These are phyloP conservation scores for Sarocladiaceae sp. DNA, from an alignment of 2,329 filamentous ascomycete species.

Conservation along the genomic window DNA sequence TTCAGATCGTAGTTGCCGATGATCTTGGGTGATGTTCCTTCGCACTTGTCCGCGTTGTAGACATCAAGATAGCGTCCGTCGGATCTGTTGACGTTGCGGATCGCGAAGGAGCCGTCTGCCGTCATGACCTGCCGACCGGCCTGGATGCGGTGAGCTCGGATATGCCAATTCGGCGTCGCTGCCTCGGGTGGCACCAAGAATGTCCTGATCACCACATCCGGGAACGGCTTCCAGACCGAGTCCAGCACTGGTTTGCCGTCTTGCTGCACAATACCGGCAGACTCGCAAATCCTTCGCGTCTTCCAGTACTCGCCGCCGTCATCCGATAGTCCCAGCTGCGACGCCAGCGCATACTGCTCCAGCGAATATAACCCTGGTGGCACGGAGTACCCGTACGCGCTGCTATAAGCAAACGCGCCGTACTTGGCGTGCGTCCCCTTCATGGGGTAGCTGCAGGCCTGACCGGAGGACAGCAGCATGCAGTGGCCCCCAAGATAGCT, in stretches of 20 bases:
- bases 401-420: conserved; percentile 71
- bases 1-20: conserved; percentile 55
- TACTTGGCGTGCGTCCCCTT: conserved; percentile 79
- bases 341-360: conserved; percentile 70
- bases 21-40: conserved; percentile 48
- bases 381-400: conserved; percentile 70
- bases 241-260: conserved; percentile 54
- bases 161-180: conserved; percentile 60
- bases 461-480: conserved; percentile 68
- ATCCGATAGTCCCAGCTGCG: conserved; percentile 68
- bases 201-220: conserved; percentile 60
- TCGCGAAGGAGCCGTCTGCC: conserved; percentile 69
- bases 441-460: conserved; percentile 77
- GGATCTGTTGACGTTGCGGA: conserved; percentile 45
- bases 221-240: conserved; percentile 64
- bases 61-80: conserved; percentile 44
- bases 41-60: conserved; percentile 37
- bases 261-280: conserved; percentile 54
- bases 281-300: conserved; percentile 60
- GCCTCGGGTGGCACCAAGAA: conserved; percentile 57
- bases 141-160: conserved; percentile 56
- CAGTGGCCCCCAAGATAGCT: conserved; percentile 66
- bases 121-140: conserved; percentile 59
- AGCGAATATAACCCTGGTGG: conserved; percentile 69
- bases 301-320: conserved; percentile 77